phyloP scores from a whole-genome alignment of 768 basidiomycete genomes.

The Hebeloma cylindrosporum region DNA sequence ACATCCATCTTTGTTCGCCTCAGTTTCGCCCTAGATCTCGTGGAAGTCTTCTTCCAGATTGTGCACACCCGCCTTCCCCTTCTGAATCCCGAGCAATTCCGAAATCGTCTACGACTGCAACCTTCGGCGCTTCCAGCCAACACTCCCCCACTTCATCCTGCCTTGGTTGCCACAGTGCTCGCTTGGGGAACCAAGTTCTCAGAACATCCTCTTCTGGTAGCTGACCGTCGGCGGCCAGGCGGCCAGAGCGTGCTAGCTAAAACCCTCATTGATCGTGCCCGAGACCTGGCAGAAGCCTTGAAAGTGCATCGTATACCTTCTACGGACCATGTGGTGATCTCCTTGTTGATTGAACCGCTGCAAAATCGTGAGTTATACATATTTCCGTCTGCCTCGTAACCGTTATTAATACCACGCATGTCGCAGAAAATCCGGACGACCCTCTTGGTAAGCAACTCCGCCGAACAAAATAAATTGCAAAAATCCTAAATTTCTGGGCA shows the following conservation, averaged over 20 bases:
- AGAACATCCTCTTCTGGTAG: conserved; percentile 80
- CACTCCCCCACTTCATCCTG: conserved; percentile 59
- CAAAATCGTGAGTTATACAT: conserved; percentile 74
- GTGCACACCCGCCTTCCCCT: conserved; percentile 87
- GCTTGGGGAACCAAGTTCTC: conserved; percentile 95
- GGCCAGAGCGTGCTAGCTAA: conserved; percentile 79
- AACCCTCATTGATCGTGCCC: conserved; percentile 73
- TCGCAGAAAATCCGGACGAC: conserved; percentile 69
- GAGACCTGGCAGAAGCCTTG: conserved; percentile 83
- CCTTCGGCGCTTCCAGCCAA: conserved; percentile 29
- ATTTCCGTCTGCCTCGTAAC: background rate
- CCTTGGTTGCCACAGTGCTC: conserved; percentile 81
- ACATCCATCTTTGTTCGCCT: conserved; percentile 13
- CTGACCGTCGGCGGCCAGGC: conserved; percentile 69
- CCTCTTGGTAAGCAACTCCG: conserved; percentile 53
- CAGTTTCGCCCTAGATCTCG: conserved; percentile 89
- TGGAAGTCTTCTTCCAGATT: conserved; percentile 94
- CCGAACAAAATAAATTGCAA: conserved; percentile 4
- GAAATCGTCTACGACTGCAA: conserved; percentile 60
- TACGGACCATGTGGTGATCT: conserved; percentile 79
- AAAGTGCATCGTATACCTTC: conserved; percentile 83
- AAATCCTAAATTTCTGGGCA: conserved; percentile 31
- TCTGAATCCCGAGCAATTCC: conserved; percentile 81
- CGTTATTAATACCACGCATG: conserved; percentile 15
- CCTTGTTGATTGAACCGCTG: conserved; percentile 77